Evolutionary conservation across 257 asterid species (phyloP).

Genomic region (Salvia rosmarinus): DNA sequence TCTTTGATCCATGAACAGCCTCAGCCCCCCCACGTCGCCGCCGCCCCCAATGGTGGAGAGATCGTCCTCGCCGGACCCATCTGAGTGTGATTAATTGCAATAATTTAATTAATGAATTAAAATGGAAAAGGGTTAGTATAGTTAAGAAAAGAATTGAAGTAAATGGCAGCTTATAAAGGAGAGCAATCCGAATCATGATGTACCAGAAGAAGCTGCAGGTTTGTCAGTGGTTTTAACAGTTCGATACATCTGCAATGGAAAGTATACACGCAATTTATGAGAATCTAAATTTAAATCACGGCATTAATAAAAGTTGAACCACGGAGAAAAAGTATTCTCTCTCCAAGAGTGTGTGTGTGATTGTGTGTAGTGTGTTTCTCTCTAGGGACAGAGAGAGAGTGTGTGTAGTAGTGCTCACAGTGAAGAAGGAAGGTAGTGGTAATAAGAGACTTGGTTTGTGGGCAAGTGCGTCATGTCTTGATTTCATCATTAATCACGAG

Average conservation of each 20-base stretch:
- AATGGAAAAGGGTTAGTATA: neutral
- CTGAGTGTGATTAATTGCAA: conserved; percentile 40
- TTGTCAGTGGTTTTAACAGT: conserved; percentile 95
- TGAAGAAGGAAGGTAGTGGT: neutral
- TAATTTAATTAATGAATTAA: neutral
- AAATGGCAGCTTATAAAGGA: neutral
- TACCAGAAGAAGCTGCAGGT: conserved; percentile 94
- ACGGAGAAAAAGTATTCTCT: neutral
- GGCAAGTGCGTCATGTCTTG: conserved; percentile 41
- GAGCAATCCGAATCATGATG: conserved; percentile 23
- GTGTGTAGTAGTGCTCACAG: too few species aligned
- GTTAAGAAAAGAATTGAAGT: neutral
- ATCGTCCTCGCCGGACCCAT: conserved; percentile 91
- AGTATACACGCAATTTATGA: conserved; percentile 29
- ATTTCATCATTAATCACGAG: conserved; percentile 72
- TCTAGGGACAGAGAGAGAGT: too few species aligned
- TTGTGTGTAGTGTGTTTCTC: too few species aligned
- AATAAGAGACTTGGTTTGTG: conserved; percentile 5
- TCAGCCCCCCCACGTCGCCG: conserved; percentile 42
- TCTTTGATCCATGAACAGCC: conserved; percentile 55
- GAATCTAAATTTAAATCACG: conserved; percentile 30
- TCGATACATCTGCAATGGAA: conserved; percentile 83
- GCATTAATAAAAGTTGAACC: conserved; percentile 9
- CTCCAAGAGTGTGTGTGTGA: too few species aligned
- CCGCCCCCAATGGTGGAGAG: conserved; percentile 59